phyloP scores from a whole-genome alignment of 2,329 filamentous ascomycete genomes.

The Harringtonia aguacate region DNA sequence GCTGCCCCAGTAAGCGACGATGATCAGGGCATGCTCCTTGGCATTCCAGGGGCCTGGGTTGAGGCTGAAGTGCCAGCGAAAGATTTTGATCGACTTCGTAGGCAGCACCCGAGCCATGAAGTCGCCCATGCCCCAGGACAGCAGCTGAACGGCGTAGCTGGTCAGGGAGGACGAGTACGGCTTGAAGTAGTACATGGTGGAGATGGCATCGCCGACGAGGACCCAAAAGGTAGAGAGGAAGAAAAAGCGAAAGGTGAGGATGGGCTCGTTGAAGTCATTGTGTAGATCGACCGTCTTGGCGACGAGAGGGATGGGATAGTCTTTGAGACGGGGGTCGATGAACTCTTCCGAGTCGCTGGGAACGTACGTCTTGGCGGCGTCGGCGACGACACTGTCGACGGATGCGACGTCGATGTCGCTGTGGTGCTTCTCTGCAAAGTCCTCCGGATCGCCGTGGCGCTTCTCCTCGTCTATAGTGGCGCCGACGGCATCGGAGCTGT shows the following conservation, averaged over 20 bases:
- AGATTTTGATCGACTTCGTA: conserved; percentile 12
- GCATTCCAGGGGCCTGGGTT: conserved; percentile 23
- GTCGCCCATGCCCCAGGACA: conserved; percentile 21
- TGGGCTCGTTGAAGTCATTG: conserved; percentile 20
- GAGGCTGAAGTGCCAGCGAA: conserved; percentile 19
- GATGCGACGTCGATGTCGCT: not conserved
- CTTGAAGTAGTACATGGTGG: conserved; percentile 23
- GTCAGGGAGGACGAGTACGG: conserved; percentile 17
- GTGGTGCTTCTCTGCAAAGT: not conserved
- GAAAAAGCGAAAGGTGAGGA: conserved; percentile 22
- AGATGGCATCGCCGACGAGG: conserved; percentile 17
- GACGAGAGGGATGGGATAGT: conserved; percentile 21
- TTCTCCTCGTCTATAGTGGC: too few species aligned
- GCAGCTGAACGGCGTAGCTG: conserved; percentile 20
- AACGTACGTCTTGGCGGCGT: conserved; percentile 8
- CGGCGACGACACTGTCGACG: not conserved
- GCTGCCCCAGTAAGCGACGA: conserved; percentile 21
- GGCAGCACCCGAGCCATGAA: conserved; percentile 18
- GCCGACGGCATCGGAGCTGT: too few species aligned
- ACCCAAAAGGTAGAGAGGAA: conserved; percentile 21
- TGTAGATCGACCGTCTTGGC: conserved; percentile 21
- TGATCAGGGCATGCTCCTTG: conserved; percentile 21
- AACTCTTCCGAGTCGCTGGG: conserved; percentile 18
- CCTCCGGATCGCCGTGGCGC: not conserved
- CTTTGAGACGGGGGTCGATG: conserved; percentile 20